These are phyloP conservation scores for Croton laevigatus DNA, from an alignment of 441 rosid genomes.

Conservation along the genomic window DNA sequence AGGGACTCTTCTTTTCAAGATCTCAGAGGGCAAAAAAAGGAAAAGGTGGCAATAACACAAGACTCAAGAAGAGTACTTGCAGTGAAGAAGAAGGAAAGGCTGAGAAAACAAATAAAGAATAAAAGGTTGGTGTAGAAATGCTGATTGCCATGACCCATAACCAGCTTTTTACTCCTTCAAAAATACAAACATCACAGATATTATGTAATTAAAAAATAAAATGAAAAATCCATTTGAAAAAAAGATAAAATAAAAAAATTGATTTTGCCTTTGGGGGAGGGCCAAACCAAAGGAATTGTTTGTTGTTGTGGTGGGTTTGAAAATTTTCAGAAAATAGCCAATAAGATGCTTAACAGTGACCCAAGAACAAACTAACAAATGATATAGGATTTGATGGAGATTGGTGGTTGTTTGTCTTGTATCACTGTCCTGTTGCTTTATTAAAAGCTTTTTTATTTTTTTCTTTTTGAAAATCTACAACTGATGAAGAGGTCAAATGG, in stretches of 20 bases:
- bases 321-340: conserved; percentile 19
- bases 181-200: background rate
- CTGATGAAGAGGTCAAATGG: too few species aligned
- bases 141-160: conserved; percentile 38
- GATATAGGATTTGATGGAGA: conserved; percentile 24
- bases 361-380: conserved; percentile 26
- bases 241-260: background rate
- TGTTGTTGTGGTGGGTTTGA: conserved; percentile 9
- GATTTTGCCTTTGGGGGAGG: background rate
- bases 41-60: conserved; percentile 17
- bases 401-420: background rate
- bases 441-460: background rate
- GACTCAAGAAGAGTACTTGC: conserved; percentile 19
- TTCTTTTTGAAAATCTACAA: too few species aligned
- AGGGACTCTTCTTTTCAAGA: conserved; percentile 20
- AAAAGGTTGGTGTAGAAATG: conserved; percentile 29
- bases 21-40: conserved; percentile 10
- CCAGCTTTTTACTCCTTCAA: conserved; percentile 12
- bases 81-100: conserved; percentile 58
- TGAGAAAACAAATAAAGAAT: conserved; percentile 4
- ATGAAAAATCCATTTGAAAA: background rate
- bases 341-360: conserved; percentile 20
- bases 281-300: background rate
- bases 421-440: background rate
- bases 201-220: background rate